A percentile compares a stretch with the other conserved stretches of the same genome.
Conservation (phyloP, 176 grass and related monocot genomes). For the Paspalum notatum region DNA sequence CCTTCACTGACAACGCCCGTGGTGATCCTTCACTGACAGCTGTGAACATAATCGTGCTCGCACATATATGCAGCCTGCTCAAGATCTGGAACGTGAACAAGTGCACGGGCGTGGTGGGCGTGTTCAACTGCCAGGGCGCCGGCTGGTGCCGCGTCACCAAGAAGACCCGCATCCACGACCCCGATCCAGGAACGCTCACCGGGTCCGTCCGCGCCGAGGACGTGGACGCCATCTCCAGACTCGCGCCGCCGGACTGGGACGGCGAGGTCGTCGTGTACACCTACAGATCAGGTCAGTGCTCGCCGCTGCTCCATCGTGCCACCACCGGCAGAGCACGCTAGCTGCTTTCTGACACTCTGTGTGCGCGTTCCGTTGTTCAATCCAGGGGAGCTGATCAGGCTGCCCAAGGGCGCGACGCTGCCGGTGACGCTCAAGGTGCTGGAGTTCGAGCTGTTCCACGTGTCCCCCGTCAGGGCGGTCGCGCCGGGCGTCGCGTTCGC, state of each 20-base stretch:
- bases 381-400: conserved; percentile 51
- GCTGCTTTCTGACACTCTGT: no score
- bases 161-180: conserved; percentile 70
- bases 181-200: conserved; percentile 58
- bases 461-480: conserved; percentile 41
- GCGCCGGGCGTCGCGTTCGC: conserved; percentile 49
- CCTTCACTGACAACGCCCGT: neutral
- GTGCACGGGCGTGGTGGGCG: conserved; percentile 72
- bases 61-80: conserved; percentile 57
- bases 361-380: no score
- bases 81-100: conserved; percentile 91
- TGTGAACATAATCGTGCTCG: neutral
- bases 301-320: no score
- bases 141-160: conserved; percentile 78
- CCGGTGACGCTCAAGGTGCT: conserved; percentile 70
- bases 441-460: conserved; percentile 72
- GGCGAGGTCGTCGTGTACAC: conserved; percentile 56
- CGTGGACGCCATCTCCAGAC: conserved; percentile 47
- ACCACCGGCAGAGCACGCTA: no score
- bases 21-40: neutral
- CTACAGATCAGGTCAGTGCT: conserved; percentile 22
- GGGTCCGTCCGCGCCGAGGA: conserved; percentile 44
- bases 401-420: conserved; percentile 53
- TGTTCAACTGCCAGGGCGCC: conserved; percentile 88
- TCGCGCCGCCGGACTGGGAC: conserved; percentile 48